Evolutionary conservation across 2,329 filamentous ascomycete species (phyloP).

Genomic region (Neofusicoccum kwambonambiense): DNA sequence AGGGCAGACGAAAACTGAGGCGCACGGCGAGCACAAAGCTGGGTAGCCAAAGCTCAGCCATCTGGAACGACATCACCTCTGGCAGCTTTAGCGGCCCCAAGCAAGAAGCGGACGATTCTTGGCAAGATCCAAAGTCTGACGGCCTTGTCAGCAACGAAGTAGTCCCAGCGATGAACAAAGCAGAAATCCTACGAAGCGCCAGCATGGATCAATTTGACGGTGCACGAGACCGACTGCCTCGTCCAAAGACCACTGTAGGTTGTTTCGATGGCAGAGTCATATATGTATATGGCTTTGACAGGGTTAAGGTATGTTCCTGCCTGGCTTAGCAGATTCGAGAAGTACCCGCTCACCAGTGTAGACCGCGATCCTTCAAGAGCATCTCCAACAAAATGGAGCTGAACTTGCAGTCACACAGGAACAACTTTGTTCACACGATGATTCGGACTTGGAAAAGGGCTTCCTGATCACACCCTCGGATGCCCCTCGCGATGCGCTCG

Average conservation of each 20-base stretch:
- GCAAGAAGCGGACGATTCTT: conserved; percentile 31
- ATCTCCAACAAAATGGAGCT: conserved; percentile 37
- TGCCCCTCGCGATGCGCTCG: conserved; percentile 34
- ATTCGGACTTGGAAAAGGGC: conserved; percentile 31
- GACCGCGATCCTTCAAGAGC: conserved; percentile 34
- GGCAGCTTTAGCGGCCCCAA: conserved; percentile 27
- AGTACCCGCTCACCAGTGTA: conserved; percentile 16
- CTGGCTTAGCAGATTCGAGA: too few species aligned
- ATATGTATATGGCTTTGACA: conserved; percentile 44
- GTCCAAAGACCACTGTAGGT: background rate
- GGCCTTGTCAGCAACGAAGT: conserved; percentile 19
- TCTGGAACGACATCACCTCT: conserved; percentile 87
- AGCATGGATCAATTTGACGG: background rate
- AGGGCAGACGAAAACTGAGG: conserved; percentile 74
- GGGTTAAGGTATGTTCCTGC: conserved; percentile 36
- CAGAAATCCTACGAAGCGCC: conserved; percentile 20
- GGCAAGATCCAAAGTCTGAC: conserved; percentile 30
- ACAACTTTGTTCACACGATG: conserved; percentile 24
- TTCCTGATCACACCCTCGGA: conserved; percentile 49
- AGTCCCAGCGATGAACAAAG: conserved; percentile 10
- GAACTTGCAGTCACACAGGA: conserved; percentile 26
- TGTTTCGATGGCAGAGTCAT: conserved; percentile 43
- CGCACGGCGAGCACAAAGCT: conserved; percentile 85
- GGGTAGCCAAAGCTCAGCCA: conserved; percentile 71
- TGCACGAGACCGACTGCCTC: background rate